These are phyloP conservation scores for Passiflora organensis DNA, from an alignment of 345 rosid species.

Conservation along the genomic window DNA sequence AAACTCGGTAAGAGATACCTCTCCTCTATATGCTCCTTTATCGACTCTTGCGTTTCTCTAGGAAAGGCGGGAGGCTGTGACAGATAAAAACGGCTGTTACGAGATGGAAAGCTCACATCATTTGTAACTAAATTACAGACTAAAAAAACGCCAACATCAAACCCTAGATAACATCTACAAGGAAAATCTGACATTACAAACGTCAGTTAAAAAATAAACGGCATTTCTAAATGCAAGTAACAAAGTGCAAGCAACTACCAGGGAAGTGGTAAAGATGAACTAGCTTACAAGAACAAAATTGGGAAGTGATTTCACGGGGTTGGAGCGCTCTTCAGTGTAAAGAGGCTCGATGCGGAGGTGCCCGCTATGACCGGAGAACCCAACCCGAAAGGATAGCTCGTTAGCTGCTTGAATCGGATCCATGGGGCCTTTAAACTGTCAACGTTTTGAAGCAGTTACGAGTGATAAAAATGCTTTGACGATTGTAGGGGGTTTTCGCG, in stretches of 20 bases:
- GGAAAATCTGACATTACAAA: not conserved
- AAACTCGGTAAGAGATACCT: conserved; percentile 69
- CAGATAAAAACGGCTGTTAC: not conserved
- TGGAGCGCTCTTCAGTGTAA: conserved; percentile 53
- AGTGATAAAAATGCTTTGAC: no score
- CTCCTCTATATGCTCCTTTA: conserved; percentile 80
- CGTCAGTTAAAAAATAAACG: not conserved
- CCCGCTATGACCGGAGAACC: conserved; percentile 84
- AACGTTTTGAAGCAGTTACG: not conserved
- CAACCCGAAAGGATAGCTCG: conserved; percentile 75
- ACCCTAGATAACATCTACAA: not conserved
- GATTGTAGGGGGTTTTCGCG: conserved; percentile 19
- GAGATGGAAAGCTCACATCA: not conserved
- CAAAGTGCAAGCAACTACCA: no score
- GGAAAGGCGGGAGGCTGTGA: conserved; percentile 91
- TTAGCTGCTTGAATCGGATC: conserved; percentile 59
- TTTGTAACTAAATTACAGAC: no score
- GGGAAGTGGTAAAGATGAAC: not conserved
- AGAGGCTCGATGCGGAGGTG: conserved; percentile 91
- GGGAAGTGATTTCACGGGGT: conserved; percentile 66
- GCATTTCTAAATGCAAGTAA: not conserved
- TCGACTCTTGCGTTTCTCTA: conserved; percentile 70
- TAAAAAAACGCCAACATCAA: not conserved
- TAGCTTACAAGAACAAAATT: conserved; percentile 69
- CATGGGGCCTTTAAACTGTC: conserved; percentile 38